Base-by-base conservation (phyloP, 768 basidiomycete genomes). In the Nevesoporus exiguus region DNA sequence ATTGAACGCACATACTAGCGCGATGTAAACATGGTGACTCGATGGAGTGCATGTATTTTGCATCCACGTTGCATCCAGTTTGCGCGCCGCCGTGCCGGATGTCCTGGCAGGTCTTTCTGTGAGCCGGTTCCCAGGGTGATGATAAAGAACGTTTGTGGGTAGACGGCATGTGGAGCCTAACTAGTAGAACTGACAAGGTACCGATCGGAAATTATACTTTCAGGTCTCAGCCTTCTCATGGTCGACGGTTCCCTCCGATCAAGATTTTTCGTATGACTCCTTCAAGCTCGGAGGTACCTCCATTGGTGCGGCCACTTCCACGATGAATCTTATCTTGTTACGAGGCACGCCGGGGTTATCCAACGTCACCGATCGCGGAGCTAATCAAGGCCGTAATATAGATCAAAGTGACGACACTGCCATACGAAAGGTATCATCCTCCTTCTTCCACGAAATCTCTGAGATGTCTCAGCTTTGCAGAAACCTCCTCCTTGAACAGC, bases 401-500 rank as follows among this genome's bases (percentile, higher is more conserved):
- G 25, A 33, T 58, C 47, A 52, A 19, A n/a, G 33, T 37, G 49
- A 49, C 33, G 41, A 45, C 37, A 39, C 14, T 31, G 31, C 14
- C 24, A 22, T 29, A 44, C 29, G 45, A 45, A 44, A 27, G 34
- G n/a, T 15, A 44, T 62, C 56, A 56, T 69, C 67, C 71, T 45
- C 75, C 76, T 45, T 74, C 72, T 76, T 82, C 87, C 5, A 86
- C 84, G 64, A 86, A 86, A 52, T 84, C 82, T 61, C 81, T 80
- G 36, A 91, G 74, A 59, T 86, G 80, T 60, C 80, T 77, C 27
- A 93, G 76, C 61, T 85, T 83, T 50, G 80, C 79, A 40, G 88
- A 87, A 13, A 90, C 82, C 54, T 86, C 86, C 50, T 86, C 81
- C 70, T 90, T 90, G 76, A 92, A 91, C 63, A 83, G 78, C 15